Base-by-base conservation (phyloP, 306 rosid species). In the Astragalus glycyphyllos region DNA sequence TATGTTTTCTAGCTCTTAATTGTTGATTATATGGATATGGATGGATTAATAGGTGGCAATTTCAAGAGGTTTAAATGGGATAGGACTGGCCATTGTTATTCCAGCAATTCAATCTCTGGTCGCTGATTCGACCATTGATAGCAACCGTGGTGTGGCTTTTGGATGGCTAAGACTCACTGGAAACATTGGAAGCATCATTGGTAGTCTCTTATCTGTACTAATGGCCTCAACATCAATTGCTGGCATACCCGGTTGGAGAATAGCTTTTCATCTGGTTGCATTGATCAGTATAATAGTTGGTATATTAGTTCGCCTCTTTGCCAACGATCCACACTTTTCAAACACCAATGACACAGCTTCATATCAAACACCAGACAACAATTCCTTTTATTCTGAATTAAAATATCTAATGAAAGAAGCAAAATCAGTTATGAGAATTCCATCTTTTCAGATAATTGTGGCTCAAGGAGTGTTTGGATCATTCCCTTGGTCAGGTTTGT, bases 391-490 rank as follows among this genome's bases (percentile, higher is more conserved):
- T 53, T 62, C 67, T 17, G 86, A 88, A 65, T 17, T 90, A 80
- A 86, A 82, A 44, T 79, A 79, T 17, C 47, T 88, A 15, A 35
- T 84, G 2, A 79, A 79, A 29, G 97, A 92, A 85, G 79, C 93
- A 5, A 90, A 84, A 16, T 65, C 86, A 0, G 98, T 92, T 7
- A 77, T 90, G 3, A 26, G 66, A 47, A 90, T 90, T 63, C 93
- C 87, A n/a, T 75, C 97, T 6, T 92, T 92, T 79, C 96, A 85
- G 82, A 90, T 88, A 59, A 81, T 92, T 65, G 96, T 92, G 49
- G 97, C 98, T 65, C 98, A 90, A 61, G 98, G 98, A 34, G 90
- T 92, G 31, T 85, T 89, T 23, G 98, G 98, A 17, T 83, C 98
- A 12, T 92, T 92, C 58, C 96, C 98, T 0, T 81, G 97, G 96